These are phyloP conservation scores for Verticillium tricorpus DNA, from an alignment of 2,329 filamentous ascomycete species.

Conservation along the genomic window DNA sequence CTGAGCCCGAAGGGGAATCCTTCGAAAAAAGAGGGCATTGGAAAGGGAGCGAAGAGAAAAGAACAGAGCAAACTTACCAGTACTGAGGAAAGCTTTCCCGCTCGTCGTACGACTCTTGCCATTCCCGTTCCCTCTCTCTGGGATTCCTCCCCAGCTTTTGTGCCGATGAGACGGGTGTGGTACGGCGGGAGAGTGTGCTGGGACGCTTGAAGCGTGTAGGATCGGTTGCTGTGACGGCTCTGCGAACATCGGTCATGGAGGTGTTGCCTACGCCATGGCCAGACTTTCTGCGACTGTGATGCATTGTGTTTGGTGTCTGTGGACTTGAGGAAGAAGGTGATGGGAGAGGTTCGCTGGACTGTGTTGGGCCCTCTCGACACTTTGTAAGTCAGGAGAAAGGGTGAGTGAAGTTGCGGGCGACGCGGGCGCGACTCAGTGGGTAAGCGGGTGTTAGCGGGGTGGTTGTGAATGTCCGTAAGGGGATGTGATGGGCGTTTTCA, in stretches of 20 bases:
- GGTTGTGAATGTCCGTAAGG: background rate
- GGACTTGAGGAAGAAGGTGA: conserved; percentile 5
- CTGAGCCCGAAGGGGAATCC: too few relatives aligned
- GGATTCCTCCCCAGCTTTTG: conserved; percentile 48
- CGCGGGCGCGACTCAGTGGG: conserved; percentile 1
- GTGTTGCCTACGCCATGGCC: conserved; percentile 48
- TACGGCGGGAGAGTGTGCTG: conserved; percentile 35
- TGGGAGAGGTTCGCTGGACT: background rate
- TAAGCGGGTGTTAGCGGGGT: conserved; percentile 1
- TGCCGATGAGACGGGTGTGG: conserved; percentile 28
- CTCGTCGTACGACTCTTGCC: conserved; percentile 50
- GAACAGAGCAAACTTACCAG: conserved; percentile 45
- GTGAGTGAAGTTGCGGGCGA: conserved; percentile 5
- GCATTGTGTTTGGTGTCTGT: conserved; percentile 33
- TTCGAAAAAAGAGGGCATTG: background rate
- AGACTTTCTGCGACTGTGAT: conserved; percentile 53
- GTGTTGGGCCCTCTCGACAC: conserved; percentile 7
- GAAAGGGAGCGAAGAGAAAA: conserved; percentile 3
- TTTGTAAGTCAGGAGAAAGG: conserved; percentile 8
- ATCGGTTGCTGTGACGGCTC: conserved; percentile 40
- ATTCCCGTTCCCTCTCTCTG: conserved; percentile 46
- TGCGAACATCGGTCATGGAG: conserved; percentile 52
- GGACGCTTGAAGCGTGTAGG: conserved; percentile 44
- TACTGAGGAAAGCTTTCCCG: conserved; percentile 61
- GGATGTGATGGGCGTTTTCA: background rate